phyloP scores from a whole-genome alignment of 2,329 filamentous ascomycete species.

The Nigrograna mackinnonii region DNA sequence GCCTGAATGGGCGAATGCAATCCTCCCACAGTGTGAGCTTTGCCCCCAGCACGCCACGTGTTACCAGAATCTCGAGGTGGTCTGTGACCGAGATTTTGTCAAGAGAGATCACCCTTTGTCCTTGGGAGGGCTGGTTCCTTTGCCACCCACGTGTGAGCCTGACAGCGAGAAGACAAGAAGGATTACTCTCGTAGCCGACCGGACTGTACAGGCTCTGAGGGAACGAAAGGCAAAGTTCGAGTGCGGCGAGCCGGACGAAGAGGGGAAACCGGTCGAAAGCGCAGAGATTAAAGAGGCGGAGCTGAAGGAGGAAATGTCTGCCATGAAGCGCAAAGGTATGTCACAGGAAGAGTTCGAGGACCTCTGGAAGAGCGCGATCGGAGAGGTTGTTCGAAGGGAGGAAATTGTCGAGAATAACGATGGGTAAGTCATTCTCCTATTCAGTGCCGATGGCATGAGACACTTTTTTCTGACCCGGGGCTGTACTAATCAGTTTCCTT shows the following conservation, averaged over 20 bases:
- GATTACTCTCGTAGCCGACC: slow-evolving; percentile 85
- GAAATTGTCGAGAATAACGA: slow-evolving; percentile 61
- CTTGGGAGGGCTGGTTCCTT: slow-evolving; percentile 76
- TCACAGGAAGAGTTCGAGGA: slow-evolving; percentile 89
- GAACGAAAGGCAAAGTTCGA: slow-evolving; percentile 87
- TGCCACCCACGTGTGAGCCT: slow-evolving; percentile 90
- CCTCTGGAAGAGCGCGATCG: slow-evolving; percentile 75
- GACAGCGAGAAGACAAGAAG: slow-evolving; percentile 90
- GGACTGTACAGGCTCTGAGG: slow-evolving; percentile 82
- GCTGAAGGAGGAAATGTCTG: slow-evolving; percentile 75
- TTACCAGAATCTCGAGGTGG: slow-evolving; percentile 74
- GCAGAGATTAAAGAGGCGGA: slow-evolving; percentile 71
- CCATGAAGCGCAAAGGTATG: slow-evolving; percentile 81
- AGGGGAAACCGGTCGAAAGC: slow-evolving; percentile 61
- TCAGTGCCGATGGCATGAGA: slow-evolving; percentile 20
- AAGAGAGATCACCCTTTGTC: slow-evolving; percentile 83
- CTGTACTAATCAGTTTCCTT: slow-evolving; percentile 84
- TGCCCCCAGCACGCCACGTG: slow-evolving; percentile 92
- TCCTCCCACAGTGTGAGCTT: slow-evolving; percentile 83
- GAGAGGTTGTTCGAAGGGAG: slow-evolving; percentile 67
- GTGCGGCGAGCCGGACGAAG: slow-evolving; percentile 75
- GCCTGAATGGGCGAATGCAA: slow-evolving; percentile 71
- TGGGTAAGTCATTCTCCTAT: slow-evolving; percentile 54
- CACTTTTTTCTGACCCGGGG: slow-evolving; percentile 29
- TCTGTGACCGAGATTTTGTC: slow-evolving; percentile 87